Conservation (phyloP, 306 rosid genomes). For the Calophaca sinica region DNA sequence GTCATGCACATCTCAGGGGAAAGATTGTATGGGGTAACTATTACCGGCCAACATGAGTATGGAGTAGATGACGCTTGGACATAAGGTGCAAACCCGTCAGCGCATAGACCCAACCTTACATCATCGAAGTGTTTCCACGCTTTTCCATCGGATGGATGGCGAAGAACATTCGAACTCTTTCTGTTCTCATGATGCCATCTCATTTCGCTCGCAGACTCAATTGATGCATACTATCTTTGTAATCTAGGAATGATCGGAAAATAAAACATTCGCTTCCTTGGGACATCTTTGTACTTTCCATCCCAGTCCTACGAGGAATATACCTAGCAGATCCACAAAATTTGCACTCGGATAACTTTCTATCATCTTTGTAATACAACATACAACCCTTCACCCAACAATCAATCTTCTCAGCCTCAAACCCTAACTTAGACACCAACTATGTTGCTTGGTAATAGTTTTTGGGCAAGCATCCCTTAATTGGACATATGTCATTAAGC, state of each 20-base stretch:
- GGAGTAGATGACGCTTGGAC: not conserved
- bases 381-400: no score
- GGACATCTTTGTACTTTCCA: not conserved
- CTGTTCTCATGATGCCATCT: not conserved
- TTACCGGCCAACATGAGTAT: not conserved
- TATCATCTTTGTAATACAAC: no score
- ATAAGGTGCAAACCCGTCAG: no score
- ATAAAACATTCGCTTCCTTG: no score
- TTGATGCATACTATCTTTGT: no score
- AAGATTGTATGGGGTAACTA: not conserved
- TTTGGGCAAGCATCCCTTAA: not conserved
- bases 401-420: no score
- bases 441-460: not conserved
- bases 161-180: not conserved
- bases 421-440: not conserved
- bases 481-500: not conserved
- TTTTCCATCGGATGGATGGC: not conserved
- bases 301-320: not conserved
- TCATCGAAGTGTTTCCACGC: not conserved
- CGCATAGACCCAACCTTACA: not conserved
- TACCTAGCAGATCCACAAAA: no score
- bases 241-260: no score
- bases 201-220: not conserved
- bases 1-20: not conserved
- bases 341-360: no score